These are phyloP conservation scores for Stipa capillata DNA, from an alignment of 176 grass and related monocot genomes.

Conservation along the genomic window DNA sequence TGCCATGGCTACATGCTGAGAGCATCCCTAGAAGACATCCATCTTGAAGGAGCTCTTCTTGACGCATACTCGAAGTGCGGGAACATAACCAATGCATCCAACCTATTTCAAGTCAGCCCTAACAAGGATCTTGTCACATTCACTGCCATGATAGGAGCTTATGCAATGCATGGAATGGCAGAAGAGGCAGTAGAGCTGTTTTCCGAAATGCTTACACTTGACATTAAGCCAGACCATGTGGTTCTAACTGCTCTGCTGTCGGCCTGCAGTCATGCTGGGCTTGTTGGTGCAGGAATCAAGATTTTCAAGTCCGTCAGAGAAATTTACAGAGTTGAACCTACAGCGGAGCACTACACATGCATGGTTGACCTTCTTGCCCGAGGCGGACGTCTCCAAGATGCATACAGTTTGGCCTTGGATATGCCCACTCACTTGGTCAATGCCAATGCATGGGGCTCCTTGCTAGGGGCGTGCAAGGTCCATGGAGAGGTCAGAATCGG, in stretches of 20 bases:
- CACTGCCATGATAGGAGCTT: slow-evolving; percentile 68
- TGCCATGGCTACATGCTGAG: slow-evolving; percentile 66
- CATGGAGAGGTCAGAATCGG: slow-evolving; percentile 48
- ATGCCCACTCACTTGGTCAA: slow-evolving; percentile 45
- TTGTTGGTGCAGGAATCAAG: slow-evolving; percentile 54
- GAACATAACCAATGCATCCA: slow-evolving; percentile 40
- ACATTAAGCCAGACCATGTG: slow-evolving; percentile 63
- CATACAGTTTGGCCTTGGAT: slow-evolving; percentile 42
- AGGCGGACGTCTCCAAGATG: slow-evolving; percentile 42
- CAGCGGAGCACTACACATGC: slow-evolving; percentile 51
- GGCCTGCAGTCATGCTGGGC: slow-evolving; percentile 62
- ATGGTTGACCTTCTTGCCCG: slow-evolving; percentile 74
- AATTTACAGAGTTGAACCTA: slow-evolving; percentile 37
- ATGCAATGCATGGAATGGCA: slow-evolving; percentile 73
- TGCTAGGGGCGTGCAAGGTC: slow-evolving; percentile 55
- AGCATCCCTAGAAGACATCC: slow-evolving; percentile 36
- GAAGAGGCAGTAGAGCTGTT: slow-evolving; percentile 49
- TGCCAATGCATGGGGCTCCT: slow-evolving; percentile 47
- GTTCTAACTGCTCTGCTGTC: slow-evolving; percentile 60
- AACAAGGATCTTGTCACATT: slow-evolving; percentile 55
- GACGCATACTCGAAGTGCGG: slow-evolving; percentile 64
- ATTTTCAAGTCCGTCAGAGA: slow-evolving; percentile 52
- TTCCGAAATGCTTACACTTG: slow-evolving; percentile 48
- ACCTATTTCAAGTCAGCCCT: slow-evolving; percentile 34
- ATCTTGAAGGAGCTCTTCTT: slow-evolving; percentile 58